Conservation (phyloP, 164 flowering plant species). For the Berberis thunbergii region DNA sequence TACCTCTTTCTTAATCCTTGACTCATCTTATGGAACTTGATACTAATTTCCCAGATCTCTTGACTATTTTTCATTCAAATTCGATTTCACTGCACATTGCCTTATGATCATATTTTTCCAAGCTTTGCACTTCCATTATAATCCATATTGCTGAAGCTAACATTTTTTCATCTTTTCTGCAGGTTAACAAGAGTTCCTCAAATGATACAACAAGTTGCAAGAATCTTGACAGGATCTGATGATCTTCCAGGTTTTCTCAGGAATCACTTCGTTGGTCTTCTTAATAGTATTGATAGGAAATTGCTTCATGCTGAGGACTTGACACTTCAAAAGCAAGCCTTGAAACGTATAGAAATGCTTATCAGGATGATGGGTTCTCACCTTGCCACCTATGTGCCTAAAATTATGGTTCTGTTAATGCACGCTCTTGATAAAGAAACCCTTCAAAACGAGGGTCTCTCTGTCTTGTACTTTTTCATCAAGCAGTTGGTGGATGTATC, state of each 20-base stretch:
- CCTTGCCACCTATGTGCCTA: slow-evolving; percentile 86
- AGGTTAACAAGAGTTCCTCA: slow-evolving; percentile 74
- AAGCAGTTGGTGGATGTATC: slow-evolving; percentile 61
- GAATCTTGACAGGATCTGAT: slow-evolving; percentile 62
- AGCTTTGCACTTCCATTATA: too few species aligned
- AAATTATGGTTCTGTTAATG: slow-evolving; percentile 96
- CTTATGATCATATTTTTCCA: too few species aligned
- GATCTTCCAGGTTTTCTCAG: slow-evolving; percentile 87
- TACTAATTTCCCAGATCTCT: too few species aligned
- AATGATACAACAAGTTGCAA: slow-evolving; percentile 81
- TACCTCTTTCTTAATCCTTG: too few species aligned
- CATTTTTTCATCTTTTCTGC: slow-evolving; percentile 4
- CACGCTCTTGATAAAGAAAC: slow-evolving; percentile 78
- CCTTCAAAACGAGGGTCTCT: slow-evolving; percentile 73
- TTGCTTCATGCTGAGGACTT: slow-evolving; percentile 84
- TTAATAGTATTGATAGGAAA: slow-evolving; percentile 88
- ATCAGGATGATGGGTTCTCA: slow-evolving; percentile 90
- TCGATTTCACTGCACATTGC: too few species aligned
- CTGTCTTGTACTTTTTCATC: slow-evolving; percentile 75
- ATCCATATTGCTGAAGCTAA: background rate
- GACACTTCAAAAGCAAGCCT: slow-evolving; percentile 72
- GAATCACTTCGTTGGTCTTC: slow-evolving; percentile 92
- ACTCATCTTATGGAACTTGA: too few species aligned
- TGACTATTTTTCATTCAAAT: too few species aligned
- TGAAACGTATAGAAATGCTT: slow-evolving; percentile 79